Evolutionary conservation across 2,329 filamentous ascomycete genomes (phyloP), one percentile per base, ranked within the genome.

Genomic region (Pseudocercospora eumusae): DNA sequence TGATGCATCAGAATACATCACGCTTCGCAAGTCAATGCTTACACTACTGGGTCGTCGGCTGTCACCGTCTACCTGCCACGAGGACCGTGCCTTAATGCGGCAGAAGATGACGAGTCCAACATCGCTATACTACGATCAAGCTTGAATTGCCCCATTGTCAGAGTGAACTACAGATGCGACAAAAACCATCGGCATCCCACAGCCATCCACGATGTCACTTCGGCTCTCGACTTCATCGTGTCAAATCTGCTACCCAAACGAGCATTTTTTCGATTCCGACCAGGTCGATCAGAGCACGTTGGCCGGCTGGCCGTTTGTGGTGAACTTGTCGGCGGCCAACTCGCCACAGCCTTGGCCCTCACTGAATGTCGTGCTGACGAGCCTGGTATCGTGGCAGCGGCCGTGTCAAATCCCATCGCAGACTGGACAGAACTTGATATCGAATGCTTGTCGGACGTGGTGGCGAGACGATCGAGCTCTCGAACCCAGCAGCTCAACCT

Each of bases 321-420:
- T 23, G 77, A 82, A 66, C 74, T 82, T 5, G 55, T 82, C 7
- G 81, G 81, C 8, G 81, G 78, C 50, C 75, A 77, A 15, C 74
- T 83, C 6, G 81, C 81, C 8, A 76, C 78, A 1, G 79, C 79
- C 74, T 74, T 83, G 4, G 80, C 79, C 1, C 65, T 83, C 70
- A 83, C 81, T 9, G 81, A 83, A 69, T 82, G 79, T 63, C 74
- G 74, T 18, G 59, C 72, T 9, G 75, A 76, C n/a, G 67, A 74
- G 28, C 74, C 71, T 25, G 74, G 78, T 10, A 75, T 83, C 28
- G 71, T 69, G n/a, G 79, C 80, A 25, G 78, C 78, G 6, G 78
- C 79, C 3, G 68, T 82, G 13, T 80, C 78, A 64, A 80, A 79
- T 45, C 80, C 81, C 7, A 72, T 83, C 6, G 71, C 77, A 10